A percentile compares a stretch with the other conserved stretches of the same genome.
These are phyloP conservation scores for Iberis pinnata DNA, from an alignment of 345 rosid species.

Conservation along the genomic window DNA sequence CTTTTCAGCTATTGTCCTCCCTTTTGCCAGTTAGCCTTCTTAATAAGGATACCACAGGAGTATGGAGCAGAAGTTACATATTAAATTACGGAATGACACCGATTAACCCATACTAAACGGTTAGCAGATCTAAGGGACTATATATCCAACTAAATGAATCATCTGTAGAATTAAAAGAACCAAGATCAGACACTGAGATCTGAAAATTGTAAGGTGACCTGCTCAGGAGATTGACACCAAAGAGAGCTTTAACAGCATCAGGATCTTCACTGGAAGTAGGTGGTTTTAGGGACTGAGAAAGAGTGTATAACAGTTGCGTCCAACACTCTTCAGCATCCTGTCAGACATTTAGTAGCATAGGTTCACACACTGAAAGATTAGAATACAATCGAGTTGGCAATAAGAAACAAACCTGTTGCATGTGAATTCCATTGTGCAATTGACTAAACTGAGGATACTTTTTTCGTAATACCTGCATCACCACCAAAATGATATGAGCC, in stretches of 20 bases:
- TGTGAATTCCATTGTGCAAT: constrained; percentile 80
- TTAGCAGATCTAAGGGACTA: constrained; percentile 1
- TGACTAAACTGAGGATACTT: constrained; percentile 95
- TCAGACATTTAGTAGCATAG: constrained; percentile 14
- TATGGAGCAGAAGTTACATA: constrained; percentile 1
- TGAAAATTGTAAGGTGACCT: constrained; percentile 38
- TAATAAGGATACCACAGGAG: neutral
- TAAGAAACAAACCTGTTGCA: constrained; percentile 73
- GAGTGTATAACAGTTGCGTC: constrained; percentile 87
- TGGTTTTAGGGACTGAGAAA: constrained; percentile 77
- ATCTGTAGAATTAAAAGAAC: neutral
- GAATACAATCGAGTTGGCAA: neutral
- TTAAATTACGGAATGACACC: neutral
- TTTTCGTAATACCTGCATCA: constrained; percentile 65
- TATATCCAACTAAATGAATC: neutral
- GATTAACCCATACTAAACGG: neutral
- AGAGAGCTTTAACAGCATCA: constrained; percentile 67
- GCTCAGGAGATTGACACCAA: constrained; percentile 81
- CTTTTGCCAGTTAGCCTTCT: neutral
- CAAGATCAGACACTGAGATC: too few relatives aligned
- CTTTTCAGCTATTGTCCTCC: neutral
- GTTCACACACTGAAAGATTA: constrained; percentile 11
- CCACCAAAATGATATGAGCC: constrained; percentile 10
- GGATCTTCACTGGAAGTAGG: constrained; percentile 55
- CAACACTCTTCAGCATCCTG: constrained; percentile 99